Evolutionary conservation across 768 basidiomycete genomes (phyloP).

Genomic region (Amanita fuliginea): DNA sequence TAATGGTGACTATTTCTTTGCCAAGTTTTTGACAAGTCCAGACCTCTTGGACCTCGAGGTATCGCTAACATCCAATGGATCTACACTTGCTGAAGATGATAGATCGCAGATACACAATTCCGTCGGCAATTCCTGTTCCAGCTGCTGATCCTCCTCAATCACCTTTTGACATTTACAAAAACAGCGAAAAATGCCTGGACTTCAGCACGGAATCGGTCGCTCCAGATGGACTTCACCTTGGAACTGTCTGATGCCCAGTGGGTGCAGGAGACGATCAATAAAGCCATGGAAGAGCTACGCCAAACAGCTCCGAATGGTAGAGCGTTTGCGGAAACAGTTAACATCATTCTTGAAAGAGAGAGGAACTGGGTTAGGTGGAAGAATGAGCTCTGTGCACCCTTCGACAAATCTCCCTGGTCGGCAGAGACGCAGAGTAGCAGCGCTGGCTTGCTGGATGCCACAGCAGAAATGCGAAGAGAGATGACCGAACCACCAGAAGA

Average conservation of each 20-base stretch:
- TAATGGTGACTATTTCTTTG: slow-evolving; percentile 77
- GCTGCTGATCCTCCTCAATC: slow-evolving; percentile 63
- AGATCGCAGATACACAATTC: slow-evolving; percentile 89
- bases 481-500: slow-evolving; percentile 48
- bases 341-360: slow-evolving; percentile 66
- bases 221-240: slow-evolving; percentile 77
- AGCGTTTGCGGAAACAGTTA: slow-evolving; percentile 64
- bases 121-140: slow-evolving; percentile 91
- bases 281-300: slow-evolving; percentile 47
- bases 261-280: slow-evolving; percentile 60
- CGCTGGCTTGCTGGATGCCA: slow-evolving; percentile 54
- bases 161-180: slow-evolving; percentile 68
- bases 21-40: slow-evolving; percentile 85
- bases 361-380: slow-evolving; percentile 91
- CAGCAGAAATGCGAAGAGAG: slow-evolving; percentile 34
- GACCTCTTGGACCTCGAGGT: slow-evolving; percentile 86
- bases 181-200: slow-evolving; percentile 49
- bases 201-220: slow-evolving; percentile 58
- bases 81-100: slow-evolving; percentile 7
- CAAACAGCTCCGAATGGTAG: slow-evolving; percentile 74
- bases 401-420: slow-evolving; percentile 63
- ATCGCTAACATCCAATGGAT: not conserved
- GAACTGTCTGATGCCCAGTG: slow-evolving; percentile 59
- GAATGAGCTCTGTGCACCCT: slow-evolving; percentile 68
- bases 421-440: slow-evolving; percentile 35